Evolutionary conservation across 768 basidiomycete genomes (phyloP).

Genomic region (Erythrobasidium yunnanense): DNA sequence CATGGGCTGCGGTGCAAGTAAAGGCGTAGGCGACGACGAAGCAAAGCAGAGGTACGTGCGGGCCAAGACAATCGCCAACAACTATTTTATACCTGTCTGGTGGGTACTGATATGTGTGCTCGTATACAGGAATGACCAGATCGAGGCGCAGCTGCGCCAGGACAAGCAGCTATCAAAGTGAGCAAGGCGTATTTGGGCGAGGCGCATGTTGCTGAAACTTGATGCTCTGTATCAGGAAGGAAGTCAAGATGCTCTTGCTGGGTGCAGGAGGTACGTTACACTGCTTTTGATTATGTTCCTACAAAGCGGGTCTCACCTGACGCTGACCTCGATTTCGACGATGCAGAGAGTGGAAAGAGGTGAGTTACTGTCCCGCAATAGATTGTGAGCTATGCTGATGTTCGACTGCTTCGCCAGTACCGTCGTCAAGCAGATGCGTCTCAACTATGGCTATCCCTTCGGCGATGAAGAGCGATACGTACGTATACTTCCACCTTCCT

Average conservation of each 20-base stretch:
- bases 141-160: conserved; percentile 22
- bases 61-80: no score
- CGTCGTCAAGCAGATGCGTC: conserved; percentile 26
- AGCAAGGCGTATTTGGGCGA: background rate
- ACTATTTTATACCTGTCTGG: no score
- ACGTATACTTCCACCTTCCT: background rate
- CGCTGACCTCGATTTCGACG: no score
- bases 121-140: conserved; percentile 9
- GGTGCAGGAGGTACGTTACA: conserved; percentile 23
- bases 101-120: background rate
- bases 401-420: no score
- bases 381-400: background rate
- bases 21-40: conserved; percentile 2
- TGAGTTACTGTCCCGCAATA: background rate
- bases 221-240: background rate
- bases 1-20: conserved; percentile 12
- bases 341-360: conserved; percentile 14
- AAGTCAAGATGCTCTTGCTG: conserved; percentile 21
- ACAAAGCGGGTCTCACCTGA: no score
- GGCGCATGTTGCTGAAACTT: background rate
- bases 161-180: conserved; percentile 23
- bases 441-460: conserved; percentile 23
- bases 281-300: no score
- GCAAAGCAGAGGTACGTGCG: conserved; percentile 18
- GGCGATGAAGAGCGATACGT: conserved; percentile 11